Evolutionary conservation across 2,329 filamentous ascomycete genomes (phyloP).

Genomic region (Xylariales sp.): DNA sequence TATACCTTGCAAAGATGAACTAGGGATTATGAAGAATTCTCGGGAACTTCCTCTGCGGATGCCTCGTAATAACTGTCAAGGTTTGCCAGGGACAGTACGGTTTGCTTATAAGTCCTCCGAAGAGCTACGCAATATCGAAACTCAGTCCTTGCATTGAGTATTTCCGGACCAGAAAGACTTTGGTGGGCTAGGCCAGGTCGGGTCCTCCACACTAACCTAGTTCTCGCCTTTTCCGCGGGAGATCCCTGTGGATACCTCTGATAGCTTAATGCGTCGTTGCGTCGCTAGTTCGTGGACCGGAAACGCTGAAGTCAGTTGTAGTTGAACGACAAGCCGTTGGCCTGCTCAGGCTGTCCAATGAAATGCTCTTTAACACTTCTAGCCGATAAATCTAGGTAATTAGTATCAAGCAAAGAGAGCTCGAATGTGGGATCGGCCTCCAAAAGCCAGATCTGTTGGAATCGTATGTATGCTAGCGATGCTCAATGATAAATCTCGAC

Average conservation of each 20-base stretch:
- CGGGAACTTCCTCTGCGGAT: background rate
- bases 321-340: too few species aligned
- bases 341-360: too few species aligned
- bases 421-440: too few species aligned
- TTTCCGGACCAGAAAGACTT: conserved; percentile 19
- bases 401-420: too few species aligned
- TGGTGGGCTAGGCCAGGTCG: conserved; percentile 14
- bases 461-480: too few species aligned
- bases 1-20: too few species aligned
- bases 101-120: conserved; percentile 12
- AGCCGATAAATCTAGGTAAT: too few species aligned
- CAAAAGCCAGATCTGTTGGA: too few species aligned
- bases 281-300: background rate
- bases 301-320: conserved; percentile 1
- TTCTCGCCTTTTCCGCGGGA: conserved; percentile 20
- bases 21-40: background rate
- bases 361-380: too few species aligned
- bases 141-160: conserved; percentile 13
- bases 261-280: conserved; percentile 5
- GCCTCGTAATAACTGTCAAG: too few species aligned
- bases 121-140: background rate
- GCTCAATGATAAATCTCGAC: too few species aligned
- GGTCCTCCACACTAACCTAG: conserved; percentile 11
- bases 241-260: conserved; percentile 13
- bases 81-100: too few species aligned